These are phyloP conservation scores for Cladosporium cucumerinum DNA, from an alignment of 2,329 filamentous ascomycete species.

Conservation along the genomic window DNA sequence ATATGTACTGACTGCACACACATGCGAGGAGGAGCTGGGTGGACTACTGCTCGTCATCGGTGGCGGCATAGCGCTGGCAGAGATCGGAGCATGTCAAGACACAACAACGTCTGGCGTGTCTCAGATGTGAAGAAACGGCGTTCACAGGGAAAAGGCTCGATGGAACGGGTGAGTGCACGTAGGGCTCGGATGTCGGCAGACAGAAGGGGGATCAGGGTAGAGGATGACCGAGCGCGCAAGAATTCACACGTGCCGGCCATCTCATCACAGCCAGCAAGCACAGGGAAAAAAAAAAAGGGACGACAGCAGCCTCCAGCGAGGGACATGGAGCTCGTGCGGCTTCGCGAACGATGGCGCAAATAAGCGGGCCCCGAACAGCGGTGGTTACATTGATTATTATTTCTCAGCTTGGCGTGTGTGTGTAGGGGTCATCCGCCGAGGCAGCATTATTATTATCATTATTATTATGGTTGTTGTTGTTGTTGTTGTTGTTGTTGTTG, in stretches of 20 bases:
- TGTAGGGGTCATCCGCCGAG: slow-evolving; percentile 3
- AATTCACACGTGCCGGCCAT: slow-evolving; percentile 13
- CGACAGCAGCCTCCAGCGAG: not conserved
- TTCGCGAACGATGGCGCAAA: slow-evolving; percentile 12
- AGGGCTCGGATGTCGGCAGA: slow-evolving; percentile 16
- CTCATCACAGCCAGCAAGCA: too few species aligned
- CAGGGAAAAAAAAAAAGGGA: not conserved
- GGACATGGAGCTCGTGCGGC: not conserved
- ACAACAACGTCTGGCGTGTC: not conserved
- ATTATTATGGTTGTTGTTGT: too few species aligned
- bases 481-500: too few species aligned
- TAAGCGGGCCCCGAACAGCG: not conserved
- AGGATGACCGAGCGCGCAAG: not conserved
- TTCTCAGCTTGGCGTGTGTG: slow-evolving; percentile 16
- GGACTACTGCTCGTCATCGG: slow-evolving; percentile 5
- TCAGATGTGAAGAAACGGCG: slow-evolving; percentile 15
- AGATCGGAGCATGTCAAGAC: not conserved
- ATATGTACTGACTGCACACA: not conserved
- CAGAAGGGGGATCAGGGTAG: not conserved
- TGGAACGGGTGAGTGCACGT: not conserved
- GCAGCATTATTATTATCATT: not conserved
- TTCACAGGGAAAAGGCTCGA: not conserved
- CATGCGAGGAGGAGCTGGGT: not conserved
- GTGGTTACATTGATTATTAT: not conserved
- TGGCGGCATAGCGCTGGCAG: slow-evolving; percentile 5